These are phyloP conservation scores for Botryosphaeria dothidea DNA, from an alignment of 2,329 filamentous ascomycete species.

Conservation along the genomic window DNA sequence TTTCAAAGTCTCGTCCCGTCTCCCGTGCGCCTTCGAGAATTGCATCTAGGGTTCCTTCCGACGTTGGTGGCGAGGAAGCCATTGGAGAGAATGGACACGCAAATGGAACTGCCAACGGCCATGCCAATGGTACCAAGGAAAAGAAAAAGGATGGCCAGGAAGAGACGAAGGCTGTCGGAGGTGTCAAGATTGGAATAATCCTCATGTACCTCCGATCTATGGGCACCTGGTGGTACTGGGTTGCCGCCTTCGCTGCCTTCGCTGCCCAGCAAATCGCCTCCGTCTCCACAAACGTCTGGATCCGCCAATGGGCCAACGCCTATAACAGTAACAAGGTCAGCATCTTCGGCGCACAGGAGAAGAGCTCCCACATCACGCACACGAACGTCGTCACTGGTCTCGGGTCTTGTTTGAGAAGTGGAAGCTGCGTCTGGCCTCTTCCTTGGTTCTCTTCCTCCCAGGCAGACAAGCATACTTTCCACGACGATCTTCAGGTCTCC, in stretches of 20 bases:
- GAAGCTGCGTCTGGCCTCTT: constrained; percentile 52
- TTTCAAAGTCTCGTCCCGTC: constrained; percentile 70
- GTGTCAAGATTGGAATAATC: constrained; percentile 86
- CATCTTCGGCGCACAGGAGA: constrained; percentile 23
- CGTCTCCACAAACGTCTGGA: constrained; percentile 91
- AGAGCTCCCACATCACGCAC: constrained; percentile 42
- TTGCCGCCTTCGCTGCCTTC: constrained; percentile 73
- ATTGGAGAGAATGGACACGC: constrained; percentile 40
- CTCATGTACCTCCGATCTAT: constrained; percentile 83
- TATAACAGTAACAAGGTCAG: constrained; percentile 60
- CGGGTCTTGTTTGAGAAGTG: constrained; percentile 51
- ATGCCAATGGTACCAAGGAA: constrained; percentile 49
- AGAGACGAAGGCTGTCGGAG: constrained; percentile 80
- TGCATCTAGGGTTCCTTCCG: constrained; percentile 77
- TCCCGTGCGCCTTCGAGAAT: constrained; percentile 72
- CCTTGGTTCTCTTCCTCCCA: constrained; percentile 28
- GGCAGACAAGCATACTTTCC: constrained; percentile 18
- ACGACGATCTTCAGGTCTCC: constrained; percentile 30
- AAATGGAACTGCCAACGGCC: constrained; percentile 51
- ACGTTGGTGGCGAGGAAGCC: constrained; percentile 62
- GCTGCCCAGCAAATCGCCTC: constrained; percentile 79
- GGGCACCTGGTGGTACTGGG: constrained; percentile 98
- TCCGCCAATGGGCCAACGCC: constrained; percentile 90
- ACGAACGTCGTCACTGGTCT: constrained; percentile 43
- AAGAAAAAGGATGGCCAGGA: constrained; percentile 27